These are phyloP conservation scores for Claviceps purpurea DNA, from an alignment of 2,329 filamentous ascomycete genomes.

Conservation along the genomic window DNA sequence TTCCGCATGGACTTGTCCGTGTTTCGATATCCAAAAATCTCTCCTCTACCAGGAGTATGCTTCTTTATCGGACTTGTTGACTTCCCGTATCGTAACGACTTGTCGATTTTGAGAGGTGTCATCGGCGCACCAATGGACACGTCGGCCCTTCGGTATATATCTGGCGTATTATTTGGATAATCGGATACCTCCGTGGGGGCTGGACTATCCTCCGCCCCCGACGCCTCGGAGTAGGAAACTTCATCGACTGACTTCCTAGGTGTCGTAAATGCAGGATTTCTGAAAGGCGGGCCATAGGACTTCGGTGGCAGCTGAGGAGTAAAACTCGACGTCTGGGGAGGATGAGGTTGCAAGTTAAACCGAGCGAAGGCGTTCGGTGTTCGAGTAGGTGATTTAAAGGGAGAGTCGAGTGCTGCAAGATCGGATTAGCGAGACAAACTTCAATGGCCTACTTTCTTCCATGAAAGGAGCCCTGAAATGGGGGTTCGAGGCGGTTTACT, in stretches of 20 bases:
- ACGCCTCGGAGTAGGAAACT: conserved; percentile 38
- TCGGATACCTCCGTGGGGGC: conserved; percentile 44
- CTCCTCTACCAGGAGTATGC: conserved; percentile 45
- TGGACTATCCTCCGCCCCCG: conserved; percentile 47
- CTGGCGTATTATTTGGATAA: conserved; percentile 36
- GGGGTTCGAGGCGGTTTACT: conserved; percentile 11
- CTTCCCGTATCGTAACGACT: conserved; percentile 31
- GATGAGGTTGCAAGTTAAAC: conserved; percentile 20
- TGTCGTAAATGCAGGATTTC: conserved; percentile 52
- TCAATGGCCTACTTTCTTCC: background rate
- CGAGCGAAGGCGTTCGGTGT: conserved; percentile 22
- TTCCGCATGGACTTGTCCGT: conserved; percentile 31
- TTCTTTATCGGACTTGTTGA: conserved; percentile 25
- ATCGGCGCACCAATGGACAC: conserved; percentile 29
- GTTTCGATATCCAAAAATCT: conserved; percentile 39
- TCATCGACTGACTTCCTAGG: conserved; percentile 45
- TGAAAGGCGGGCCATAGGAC: conserved; percentile 38
- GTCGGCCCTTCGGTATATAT: conserved; percentile 32
- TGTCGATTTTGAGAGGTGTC: conserved; percentile 33
- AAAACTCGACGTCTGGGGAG: conserved; percentile 33
- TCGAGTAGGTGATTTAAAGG: conserved; percentile 20
- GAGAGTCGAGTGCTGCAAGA: conserved; percentile 23
- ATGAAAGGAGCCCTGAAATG: background rate
- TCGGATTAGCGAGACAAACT: conserved; percentile 10
- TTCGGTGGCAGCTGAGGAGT: conserved; percentile 28